phyloP scores from a whole-genome alignment of 208 protist genomes.

The Perkinsela sp. region DNA sequence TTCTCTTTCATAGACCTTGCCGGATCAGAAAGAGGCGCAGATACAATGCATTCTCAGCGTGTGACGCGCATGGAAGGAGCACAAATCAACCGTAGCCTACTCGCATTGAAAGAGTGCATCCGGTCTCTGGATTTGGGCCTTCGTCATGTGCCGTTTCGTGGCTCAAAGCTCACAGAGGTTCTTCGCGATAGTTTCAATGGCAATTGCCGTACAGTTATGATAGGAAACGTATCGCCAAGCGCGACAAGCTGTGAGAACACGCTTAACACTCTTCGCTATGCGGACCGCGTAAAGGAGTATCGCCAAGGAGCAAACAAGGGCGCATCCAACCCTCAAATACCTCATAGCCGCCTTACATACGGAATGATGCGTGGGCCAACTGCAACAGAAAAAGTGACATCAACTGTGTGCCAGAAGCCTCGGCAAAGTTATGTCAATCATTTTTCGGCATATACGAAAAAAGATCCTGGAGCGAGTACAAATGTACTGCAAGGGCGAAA shows the following conservation, averaged over 20 bases:
- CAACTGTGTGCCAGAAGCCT: neutral
- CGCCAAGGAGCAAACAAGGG: constrained; percentile 52
- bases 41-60: constrained; percentile 20
- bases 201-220: constrained; percentile 26
- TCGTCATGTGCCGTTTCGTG: constrained; percentile 55
- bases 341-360: neutral
- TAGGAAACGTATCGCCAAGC: constrained; percentile 23
- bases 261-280: constrained; percentile 64
- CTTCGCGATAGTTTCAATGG: constrained; percentile 41
- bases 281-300: constrained; percentile 57
- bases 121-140: constrained; percentile 25
- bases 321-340: constrained; percentile 6
- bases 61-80: constrained; percentile 32
- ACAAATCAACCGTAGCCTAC: constrained; percentile 66
- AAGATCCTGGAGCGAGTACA: no score
- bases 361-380: neutral
- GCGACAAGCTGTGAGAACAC: constrained; percentile 24
- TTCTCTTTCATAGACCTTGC: constrained; percentile 74
- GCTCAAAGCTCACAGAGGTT: constrained; percentile 51
- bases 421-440: no score
- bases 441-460: no score
- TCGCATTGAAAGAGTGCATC: constrained; percentile 72
- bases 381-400: neutral
- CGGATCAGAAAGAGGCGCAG: constrained; percentile 44
- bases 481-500: no score